A percentile compares a stretch with the other conserved stretches of the same genome.
Evolutionary conservation across 176 grass and related monocot genomes (phyloP).

Genomic region (Thalia dealbata): DNA sequence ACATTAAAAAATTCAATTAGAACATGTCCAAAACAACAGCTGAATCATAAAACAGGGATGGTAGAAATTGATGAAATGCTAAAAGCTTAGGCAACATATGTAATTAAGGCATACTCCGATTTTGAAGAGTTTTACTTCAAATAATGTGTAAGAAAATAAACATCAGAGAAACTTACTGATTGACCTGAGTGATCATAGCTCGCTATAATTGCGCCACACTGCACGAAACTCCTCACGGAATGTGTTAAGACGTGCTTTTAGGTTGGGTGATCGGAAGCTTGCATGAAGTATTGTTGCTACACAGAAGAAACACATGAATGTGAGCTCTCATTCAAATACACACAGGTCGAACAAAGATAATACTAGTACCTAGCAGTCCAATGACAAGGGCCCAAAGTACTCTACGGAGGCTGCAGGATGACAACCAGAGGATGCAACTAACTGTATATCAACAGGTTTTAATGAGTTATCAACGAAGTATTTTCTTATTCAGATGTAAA

Average conservation of each 20-base stretch:
- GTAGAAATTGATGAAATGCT: no score
- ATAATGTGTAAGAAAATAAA: not conserved
- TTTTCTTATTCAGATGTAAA: not conserved
- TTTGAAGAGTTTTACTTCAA: no score
- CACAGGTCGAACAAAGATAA: not conserved
- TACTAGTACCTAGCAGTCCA: conserved; percentile 53
- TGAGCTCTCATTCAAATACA: not conserved
- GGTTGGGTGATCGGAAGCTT: conserved; percentile 86
- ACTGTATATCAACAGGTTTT: conserved; percentile 25
- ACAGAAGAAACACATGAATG: conserved; percentile 15
- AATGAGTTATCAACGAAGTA: no score
- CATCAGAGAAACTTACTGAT: not conserved
- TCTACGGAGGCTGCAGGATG: conserved; percentile 67
- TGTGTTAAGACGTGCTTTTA: conserved; percentile 96
- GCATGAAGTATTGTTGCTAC: conserved; percentile 80
- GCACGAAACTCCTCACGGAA: conserved; percentile 93
- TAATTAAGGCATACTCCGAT: no score
- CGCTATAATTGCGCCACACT: conserved; percentile 79
- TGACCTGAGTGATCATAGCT: conserved; percentile 33
- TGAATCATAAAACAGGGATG: no score
- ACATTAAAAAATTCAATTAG: no score
- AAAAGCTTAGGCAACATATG: no score
- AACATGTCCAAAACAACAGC: no score
- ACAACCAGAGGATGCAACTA: conserved; percentile 95
- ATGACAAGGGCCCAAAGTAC: conserved; percentile 87